phyloP scores from a whole-genome alignment of 371 early-diverging fungal species.

The Sporodiniella umbellata region DNA sequence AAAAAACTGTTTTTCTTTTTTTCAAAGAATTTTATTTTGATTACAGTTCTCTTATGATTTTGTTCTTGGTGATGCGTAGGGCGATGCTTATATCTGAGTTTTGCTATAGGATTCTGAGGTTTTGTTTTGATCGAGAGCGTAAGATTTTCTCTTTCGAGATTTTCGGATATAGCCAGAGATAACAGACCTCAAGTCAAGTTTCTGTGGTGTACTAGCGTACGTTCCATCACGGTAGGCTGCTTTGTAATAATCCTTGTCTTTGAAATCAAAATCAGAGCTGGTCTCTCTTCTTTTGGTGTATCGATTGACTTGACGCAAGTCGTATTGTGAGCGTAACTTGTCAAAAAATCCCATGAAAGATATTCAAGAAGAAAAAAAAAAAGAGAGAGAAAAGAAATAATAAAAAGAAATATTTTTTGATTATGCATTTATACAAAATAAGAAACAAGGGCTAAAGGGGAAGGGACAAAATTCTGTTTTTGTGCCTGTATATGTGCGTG shows the following conservation, averaged over 20 bases:
- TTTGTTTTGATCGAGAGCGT: slow-evolving; percentile 12
- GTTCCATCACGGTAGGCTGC: slow-evolving; percentile 12
- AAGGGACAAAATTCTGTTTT: not conserved
- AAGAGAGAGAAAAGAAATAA: not conserved
- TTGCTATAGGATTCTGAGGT: slow-evolving; percentile 14
- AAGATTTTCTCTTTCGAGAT: slow-evolving; percentile 10
- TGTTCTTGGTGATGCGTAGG: too few species aligned
- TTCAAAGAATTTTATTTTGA: not conserved
- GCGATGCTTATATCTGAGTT: not conserved
- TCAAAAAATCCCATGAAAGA: slow-evolving; percentile 17
- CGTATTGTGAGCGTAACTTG: slow-evolving; percentile 20
- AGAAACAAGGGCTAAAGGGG: not conserved
- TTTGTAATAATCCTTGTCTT: slow-evolving; percentile 15
- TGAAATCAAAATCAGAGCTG: slow-evolving; percentile 17
- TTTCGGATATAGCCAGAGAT: not conserved
- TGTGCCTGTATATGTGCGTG: not conserved
- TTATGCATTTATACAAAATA: slow-evolving; percentile 1
- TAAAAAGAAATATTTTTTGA: slow-evolving; percentile 3
- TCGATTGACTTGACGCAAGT: slow-evolving; percentile 19
- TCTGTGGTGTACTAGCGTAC: not conserved
- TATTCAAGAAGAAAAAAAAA: not conserved
- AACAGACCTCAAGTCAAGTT: slow-evolving; percentile 1
- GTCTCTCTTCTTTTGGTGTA: slow-evolving; percentile 21
- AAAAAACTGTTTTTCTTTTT: not conserved
- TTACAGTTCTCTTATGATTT: too few species aligned